Percentiles rank a stretch among this genome's conserved stretches.
These are phyloP conservation scores for Xylariaceae sp. DNA, from an alignment of 2,329 filamentous ascomycete species.

Conservation along the genomic window DNA sequence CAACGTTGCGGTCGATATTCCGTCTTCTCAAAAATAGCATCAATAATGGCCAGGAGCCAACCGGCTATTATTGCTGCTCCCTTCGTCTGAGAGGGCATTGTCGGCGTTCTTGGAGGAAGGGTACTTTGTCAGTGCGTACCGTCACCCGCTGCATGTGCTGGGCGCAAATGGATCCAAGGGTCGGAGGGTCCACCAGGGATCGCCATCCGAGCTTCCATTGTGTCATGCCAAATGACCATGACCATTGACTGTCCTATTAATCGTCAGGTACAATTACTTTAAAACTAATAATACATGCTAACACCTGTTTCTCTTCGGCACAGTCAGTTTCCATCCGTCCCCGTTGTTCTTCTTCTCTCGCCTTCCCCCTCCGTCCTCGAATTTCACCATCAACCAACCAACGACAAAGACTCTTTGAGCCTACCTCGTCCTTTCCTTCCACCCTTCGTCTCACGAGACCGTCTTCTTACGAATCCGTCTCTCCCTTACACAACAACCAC, in stretches of 20 bases:
- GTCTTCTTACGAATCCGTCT: not conserved
- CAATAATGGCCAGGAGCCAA: no score
- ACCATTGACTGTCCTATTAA: conserved; percentile 3
- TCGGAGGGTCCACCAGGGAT: not conserved
- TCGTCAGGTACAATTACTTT: conserved; percentile 6
- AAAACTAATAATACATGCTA: no score
- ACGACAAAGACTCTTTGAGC: conserved; percentile 14
- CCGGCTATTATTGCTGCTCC: no score
- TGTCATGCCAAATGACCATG: conserved; percentile 10
- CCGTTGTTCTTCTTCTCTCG: conserved; percentile 3
- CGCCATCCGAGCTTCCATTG: conserved; percentile 3
- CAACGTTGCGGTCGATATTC: no score
- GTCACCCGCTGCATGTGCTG: no score
- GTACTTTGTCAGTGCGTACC: no score
- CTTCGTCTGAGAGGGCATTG: no score
- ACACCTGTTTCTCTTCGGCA: conserved; percentile 13
- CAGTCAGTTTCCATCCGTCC: no score
- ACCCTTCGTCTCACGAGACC: conserved; percentile 6
- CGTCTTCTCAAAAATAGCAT: no score
- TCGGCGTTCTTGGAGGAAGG: no score
- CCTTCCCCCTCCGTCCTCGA: conserved; percentile 1
- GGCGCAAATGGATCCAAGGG: no score
- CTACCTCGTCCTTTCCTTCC: conserved; percentile 2
- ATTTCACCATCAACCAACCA: conserved; percentile 2
- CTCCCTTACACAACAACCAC: not conserved